Evolutionary conservation across 768 basidiomycete species (phyloP).

Genomic region (Imleria badia): DNA sequence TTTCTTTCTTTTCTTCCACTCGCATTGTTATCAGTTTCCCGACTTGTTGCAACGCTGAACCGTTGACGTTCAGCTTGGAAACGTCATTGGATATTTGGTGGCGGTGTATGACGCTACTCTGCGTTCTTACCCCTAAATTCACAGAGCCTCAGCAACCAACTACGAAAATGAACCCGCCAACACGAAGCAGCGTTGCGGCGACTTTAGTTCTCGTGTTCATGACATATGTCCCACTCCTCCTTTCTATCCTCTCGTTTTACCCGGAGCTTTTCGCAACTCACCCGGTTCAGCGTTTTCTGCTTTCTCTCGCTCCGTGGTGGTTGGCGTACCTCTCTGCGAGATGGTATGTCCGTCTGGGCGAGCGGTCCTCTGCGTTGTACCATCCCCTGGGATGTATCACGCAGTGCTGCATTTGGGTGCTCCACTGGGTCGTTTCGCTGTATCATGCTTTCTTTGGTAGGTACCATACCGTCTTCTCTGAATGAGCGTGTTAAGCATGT

Average conservation of each 20-base stretch:
- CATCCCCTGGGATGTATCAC: slow-evolving; percentile 26
- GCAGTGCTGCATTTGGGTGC: slow-evolving; percentile 25
- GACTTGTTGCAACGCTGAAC: no score
- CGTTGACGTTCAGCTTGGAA: not conserved
- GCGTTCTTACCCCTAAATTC: slow-evolving; percentile 6
- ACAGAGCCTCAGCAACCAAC: not conserved
- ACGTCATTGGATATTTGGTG: not conserved
- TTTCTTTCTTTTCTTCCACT: no score
- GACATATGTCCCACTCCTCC: slow-evolving; percentile 12
- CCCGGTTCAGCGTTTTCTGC: slow-evolving; percentile 19
- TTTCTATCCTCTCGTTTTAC: slow-evolving; percentile 18
- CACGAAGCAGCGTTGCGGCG: not conserved
- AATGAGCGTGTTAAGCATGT: not conserved
- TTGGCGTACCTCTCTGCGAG: slow-evolving; percentile 18
- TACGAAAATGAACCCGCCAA: slow-evolving; percentile 6
- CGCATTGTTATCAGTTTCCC: no score
- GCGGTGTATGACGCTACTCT: not conserved
- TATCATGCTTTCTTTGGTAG: slow-evolving; percentile 24
- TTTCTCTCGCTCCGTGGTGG: slow-evolving; percentile 22
- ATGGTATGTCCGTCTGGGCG: slow-evolving; percentile 22
- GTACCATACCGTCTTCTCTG: not conserved
- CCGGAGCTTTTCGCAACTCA: slow-evolving; percentile 6
- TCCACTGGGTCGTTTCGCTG: slow-evolving; percentile 19
- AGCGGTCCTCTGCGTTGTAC: slow-evolving; percentile 21
- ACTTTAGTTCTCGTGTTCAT: slow-evolving; percentile 13